Conservation (phyloP, 2,329 filamentous ascomycete species). For the Ceratocystis cacaofunesta region DNA sequence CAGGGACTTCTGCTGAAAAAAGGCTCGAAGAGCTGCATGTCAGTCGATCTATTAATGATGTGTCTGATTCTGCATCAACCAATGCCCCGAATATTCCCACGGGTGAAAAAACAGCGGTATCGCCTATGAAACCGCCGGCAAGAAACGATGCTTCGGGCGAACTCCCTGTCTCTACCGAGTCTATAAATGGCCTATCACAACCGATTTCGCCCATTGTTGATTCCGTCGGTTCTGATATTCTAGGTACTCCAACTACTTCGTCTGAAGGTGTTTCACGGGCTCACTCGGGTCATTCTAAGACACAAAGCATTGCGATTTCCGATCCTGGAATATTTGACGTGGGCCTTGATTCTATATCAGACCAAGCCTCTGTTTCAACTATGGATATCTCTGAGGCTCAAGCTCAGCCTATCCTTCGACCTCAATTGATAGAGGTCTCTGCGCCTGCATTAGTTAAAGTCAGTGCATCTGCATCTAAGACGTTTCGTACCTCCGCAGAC, state of each 20-base stretch:
- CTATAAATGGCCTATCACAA: not conserved
- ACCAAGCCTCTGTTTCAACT: conserved; percentile 20
- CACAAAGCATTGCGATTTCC: not conserved
- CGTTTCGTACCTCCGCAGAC: not conserved
- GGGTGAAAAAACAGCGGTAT: not conserved
- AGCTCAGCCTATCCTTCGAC: conserved; percentile 19
- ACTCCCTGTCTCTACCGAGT: not conserved
- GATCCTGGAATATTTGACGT: not conserved
- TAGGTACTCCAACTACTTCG: not conserved
- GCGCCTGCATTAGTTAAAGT: not conserved
- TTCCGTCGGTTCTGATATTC: not conserved
- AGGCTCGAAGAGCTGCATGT: not conserved
- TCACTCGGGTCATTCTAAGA: not conserved
- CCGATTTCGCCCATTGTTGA: not conserved
- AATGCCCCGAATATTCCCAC: not conserved
- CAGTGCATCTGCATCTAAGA: not conserved
- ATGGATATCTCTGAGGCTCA: conserved; percentile 20
- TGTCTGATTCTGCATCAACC: not conserved
- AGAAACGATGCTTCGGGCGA: not conserved
- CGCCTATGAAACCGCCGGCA: not conserved
- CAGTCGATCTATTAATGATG: no score
- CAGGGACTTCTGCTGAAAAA: not conserved
- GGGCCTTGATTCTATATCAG: conserved; percentile 5
- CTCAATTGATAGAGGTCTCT: conserved; percentile 18
- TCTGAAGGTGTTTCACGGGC: not conserved